These are phyloP conservation scores for Candida mesenterica DNA, from an alignment of 1,139 yeast species.

Conservation along the genomic window DNA sequence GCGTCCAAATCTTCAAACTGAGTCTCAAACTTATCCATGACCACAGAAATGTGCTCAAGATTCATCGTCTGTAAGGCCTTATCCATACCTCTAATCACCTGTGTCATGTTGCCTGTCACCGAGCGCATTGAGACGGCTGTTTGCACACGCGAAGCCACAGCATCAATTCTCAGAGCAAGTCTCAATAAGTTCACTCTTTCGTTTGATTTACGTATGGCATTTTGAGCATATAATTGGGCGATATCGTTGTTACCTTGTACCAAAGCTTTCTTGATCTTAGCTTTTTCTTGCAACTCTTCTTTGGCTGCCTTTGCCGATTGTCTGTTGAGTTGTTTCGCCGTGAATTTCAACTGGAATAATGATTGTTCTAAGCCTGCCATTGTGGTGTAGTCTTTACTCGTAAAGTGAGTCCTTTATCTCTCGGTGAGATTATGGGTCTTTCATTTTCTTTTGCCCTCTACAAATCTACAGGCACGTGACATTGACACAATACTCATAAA, in stretches of 20 bases:
- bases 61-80: conserved; percentile 95
- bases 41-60: conserved; percentile 83
- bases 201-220: conserved; percentile 88
- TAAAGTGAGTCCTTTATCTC: no score
- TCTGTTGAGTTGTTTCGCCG: conserved; percentile 87
- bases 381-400: no score
- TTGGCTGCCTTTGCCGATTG: conserved; percentile 91
- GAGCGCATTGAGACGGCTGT: conserved; percentile 97
- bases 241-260: conserved; percentile 87
- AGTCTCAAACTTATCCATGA: conserved; percentile 94
- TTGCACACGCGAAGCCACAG: conserved; percentile 93
- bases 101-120: conserved; percentile 91
- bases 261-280: conserved; percentile 86
- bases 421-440: no score
- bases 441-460: no score
- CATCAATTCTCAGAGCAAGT: conserved; percentile 87
- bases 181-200: conserved; percentile 82
- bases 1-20: conserved; percentile 98
- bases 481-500: no score
- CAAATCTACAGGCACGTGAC: no score
- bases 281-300: conserved; percentile 84
- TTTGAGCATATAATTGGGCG: conserved; percentile 92
- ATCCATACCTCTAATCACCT: conserved; percentile 94
- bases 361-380: conserved; percentile 53
- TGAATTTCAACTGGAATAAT: conserved; percentile 60